These are phyloP conservation scores for Agaricus blazei DNA, from an alignment of 768 basidiomycete genomes.

Conservation along the genomic window DNA sequence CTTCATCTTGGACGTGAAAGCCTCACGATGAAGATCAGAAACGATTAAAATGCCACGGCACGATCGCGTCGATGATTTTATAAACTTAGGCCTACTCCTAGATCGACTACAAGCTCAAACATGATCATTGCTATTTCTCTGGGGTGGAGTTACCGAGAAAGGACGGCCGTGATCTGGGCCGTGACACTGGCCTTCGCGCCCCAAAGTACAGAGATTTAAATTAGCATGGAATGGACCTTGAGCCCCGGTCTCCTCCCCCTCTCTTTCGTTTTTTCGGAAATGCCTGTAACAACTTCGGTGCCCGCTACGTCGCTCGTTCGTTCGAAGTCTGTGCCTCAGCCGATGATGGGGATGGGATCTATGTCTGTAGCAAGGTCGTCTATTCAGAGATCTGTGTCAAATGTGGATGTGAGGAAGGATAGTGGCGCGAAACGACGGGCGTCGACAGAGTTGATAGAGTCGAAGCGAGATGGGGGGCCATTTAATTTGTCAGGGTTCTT, in stretches of 20 bases:
- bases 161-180: neutral
- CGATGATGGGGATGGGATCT: conserved; percentile 14
- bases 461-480: conserved; percentile 20
- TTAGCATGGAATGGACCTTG: neutral
- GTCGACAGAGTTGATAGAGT: neutral
- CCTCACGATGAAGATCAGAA: too few species aligned
- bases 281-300: conserved; percentile 2
- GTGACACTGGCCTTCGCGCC: neutral
- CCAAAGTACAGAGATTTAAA: conserved; percentile 5
- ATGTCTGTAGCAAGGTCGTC: neutral
- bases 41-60: too few species aligned
- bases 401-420: conserved; percentile 14
- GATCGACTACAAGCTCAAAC: neutral
- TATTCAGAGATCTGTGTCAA: conserved; percentile 18
- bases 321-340: conserved; percentile 26
- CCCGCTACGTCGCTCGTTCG: conserved; percentile 18
- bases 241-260: too few species aligned
- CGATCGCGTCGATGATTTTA: too few species aligned
- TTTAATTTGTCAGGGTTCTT: conserved; percentile 48
- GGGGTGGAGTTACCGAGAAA: conserved; percentile 8
- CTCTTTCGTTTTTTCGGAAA: too few species aligned
- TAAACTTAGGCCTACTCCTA: too few species aligned
- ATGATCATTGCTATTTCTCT: neutral
- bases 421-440: conserved; percentile 10
- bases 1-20: too few species aligned